Base-by-base conservation (phyloP, 2,329 filamentous ascomycete species). In the Cyclaneusma minus region DNA sequence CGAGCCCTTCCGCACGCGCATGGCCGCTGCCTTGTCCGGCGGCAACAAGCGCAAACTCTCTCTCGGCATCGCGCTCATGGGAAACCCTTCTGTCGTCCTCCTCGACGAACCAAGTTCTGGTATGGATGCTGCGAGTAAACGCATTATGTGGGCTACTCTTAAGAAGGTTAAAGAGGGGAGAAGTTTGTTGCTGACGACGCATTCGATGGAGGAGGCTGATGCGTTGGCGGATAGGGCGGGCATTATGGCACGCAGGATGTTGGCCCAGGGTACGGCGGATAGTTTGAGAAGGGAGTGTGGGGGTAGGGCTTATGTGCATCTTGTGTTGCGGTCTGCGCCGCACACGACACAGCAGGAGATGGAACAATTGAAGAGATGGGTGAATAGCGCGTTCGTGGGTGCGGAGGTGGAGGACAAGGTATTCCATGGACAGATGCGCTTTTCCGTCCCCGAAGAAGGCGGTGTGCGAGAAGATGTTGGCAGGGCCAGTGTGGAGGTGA, bases 151-250 rank as follows among this genome's bases (percentile, higher is more conserved):
- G 87, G 70, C 70, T 30, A 92, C 84, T 0, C 60, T 94, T 1
- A 68, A 69, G 3, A 64, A 71, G 2, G 73, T 85, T 3, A 73
- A 77, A 0, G 66, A 71, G 0, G 83, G 83, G 0, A 68, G 85
- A n/a, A 80, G 76, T 0, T 68, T 94, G 10, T 60, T 95, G 2
- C 64, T 95, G 11, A 94, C 87, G 0, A 94, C 87, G 0, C 87
- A 95, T 49, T 81, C 71, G 25, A 93, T 94, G 84, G 85, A 94
- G 48, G 87, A 94, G 52, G 87, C 85, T 1, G 83, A 92, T 43
- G 84, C 84, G 1, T 61, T 95, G 3, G 85, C 85, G 0, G 72
- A 71, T 16, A 66, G 83, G 2, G 83, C 79, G 0, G 87, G 83
- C 8, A 93, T 95, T 38, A 71, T 95, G 53, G 81, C 84, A 6